These are phyloP conservation scores for Acanthamoeba quina DNA, from an alignment of 208 protist species.

Conservation along the genomic window DNA sequence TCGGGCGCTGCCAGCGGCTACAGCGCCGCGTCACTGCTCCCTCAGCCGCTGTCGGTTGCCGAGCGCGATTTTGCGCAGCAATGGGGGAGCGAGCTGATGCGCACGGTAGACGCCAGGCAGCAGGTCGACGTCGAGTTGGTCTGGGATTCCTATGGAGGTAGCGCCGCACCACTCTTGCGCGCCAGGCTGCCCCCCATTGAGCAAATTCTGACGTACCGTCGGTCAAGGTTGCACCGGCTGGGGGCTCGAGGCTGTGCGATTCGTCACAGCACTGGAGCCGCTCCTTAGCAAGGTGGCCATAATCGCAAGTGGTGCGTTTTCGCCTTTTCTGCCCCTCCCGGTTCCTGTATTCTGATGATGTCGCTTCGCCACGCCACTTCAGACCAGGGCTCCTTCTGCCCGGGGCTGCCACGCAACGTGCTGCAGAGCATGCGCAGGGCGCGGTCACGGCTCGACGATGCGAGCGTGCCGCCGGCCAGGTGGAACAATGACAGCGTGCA, in stretches of 20 bases:
- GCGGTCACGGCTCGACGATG: constrained; percentile 29
- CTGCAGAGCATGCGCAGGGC: background rate
- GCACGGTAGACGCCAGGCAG: background rate
- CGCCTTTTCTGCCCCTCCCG: background rate
- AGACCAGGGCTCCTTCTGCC: constrained; percentile 30
- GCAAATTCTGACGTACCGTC: background rate
- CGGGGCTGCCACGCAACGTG: constrained; percentile 32
- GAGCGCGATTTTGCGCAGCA: constrained; percentile 8
- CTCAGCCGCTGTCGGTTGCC: background rate
- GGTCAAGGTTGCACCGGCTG: constrained; percentile 57
- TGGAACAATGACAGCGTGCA: background rate
- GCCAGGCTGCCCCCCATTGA: background rate
- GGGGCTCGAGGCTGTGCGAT: constrained; percentile 65
- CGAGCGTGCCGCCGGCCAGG: background rate
- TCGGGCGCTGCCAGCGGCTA: background rate
- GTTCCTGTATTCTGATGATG: background rate
- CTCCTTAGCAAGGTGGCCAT: background rate
- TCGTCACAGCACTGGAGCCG: constrained; percentile 57
- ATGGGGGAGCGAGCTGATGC: constrained; percentile 27
- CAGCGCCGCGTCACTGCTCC: background rate
- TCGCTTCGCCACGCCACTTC: background rate
- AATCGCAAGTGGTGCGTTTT: background rate
- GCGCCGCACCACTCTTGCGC: background rate
- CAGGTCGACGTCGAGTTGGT: constrained; percentile 21
- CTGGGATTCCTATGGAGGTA: constrained; percentile 69